Evolutionary conservation across 176 grass and related monocot genomes (phyloP).

Genomic region (Cenchrus americanus): DNA sequence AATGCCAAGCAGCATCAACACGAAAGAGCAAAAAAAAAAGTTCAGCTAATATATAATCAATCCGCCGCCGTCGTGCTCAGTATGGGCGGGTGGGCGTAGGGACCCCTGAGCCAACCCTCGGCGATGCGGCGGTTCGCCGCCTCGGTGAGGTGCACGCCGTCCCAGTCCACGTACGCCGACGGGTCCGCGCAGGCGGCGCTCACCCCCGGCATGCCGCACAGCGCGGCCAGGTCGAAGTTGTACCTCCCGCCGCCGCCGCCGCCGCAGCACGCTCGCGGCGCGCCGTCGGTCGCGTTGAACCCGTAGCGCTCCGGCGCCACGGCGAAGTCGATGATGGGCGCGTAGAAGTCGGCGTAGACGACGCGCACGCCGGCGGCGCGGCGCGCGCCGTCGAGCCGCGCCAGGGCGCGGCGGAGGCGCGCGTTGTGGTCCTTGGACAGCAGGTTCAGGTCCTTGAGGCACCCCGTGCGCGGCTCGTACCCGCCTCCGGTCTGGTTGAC

Average conservation of each 20-base stretch:
- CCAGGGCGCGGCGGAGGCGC: slow-evolving; percentile 33
- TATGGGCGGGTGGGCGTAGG: slow-evolving; percentile 48
- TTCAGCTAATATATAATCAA: too few species aligned
- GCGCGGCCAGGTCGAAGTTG: slow-evolving; percentile 46
- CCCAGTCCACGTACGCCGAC: slow-evolving; percentile 58
- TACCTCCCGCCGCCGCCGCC: slow-evolving; percentile 51
- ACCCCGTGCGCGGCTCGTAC: slow-evolving; percentile 51
- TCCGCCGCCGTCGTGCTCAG: too few species aligned
- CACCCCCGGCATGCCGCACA: slow-evolving; percentile 43
- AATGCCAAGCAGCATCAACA: too few species aligned
- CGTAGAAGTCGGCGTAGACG: slow-evolving; percentile 57
- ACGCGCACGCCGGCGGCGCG: not conserved
- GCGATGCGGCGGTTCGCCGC: slow-evolving; percentile 54
- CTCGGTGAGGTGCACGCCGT: slow-evolving; percentile 61
- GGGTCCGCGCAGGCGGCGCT: slow-evolving; percentile 12
- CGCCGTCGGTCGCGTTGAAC: slow-evolving; percentile 37
- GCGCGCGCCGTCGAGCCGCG: not conserved
- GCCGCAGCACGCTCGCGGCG: slow-evolving; percentile 49
- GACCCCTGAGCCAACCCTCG: slow-evolving; percentile 49
- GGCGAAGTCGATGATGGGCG: slow-evolving; percentile 46
- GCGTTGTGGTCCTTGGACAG: slow-evolving; percentile 54
- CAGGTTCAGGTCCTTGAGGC: slow-evolving; percentile 53
- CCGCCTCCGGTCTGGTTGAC: not conserved
- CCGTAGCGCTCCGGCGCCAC: slow-evolving; percentile 36
- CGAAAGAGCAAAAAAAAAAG: too few species aligned